These are phyloP conservation scores for Pseudocercospora macadamiae DNA, from an alignment of 2,329 filamentous ascomycete species.

Conservation along the genomic window DNA sequence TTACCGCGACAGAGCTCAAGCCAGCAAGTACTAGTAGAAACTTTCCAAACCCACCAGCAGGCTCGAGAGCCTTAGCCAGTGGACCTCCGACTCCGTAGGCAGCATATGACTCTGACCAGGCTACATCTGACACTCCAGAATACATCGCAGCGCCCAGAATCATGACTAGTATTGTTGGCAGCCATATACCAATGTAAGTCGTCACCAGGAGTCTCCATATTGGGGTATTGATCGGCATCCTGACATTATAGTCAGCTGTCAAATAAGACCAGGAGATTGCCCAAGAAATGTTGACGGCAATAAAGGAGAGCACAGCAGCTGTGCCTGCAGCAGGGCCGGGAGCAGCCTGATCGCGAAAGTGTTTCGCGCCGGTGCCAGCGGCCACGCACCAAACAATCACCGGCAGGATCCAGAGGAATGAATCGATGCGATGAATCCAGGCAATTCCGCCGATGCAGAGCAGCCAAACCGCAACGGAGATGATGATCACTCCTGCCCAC, in stretches of 20 bases:
- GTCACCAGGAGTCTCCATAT: constrained; percentile 12
- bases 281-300: constrained; percentile 21
- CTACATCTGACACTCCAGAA: constrained; percentile 4
- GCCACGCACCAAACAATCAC: constrained; percentile 19
- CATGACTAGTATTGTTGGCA: constrained; percentile 21
- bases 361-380: constrained; percentile 16
- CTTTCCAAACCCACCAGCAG: constrained; percentile 20
- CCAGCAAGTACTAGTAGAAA: constrained; percentile 21
- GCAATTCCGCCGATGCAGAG: constrained; percentile 16
- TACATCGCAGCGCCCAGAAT: constrained; percentile 19
- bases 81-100: constrained; percentile 18
- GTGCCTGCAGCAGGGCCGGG: constrained; percentile 12
- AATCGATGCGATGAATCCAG: constrained; percentile 17
- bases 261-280: constrained; percentile 20
- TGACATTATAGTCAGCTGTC: constrained; percentile 22
- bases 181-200: constrained; percentile 21
- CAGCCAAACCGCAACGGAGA: constrained; percentile 16
- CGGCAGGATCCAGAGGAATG: constrained; percentile 17
- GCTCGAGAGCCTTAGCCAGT: constrained; percentile 11
- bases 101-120: constrained; percentile 15
- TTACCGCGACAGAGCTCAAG: constrained; percentile 9
- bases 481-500: constrained; percentile 22
- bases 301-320: constrained; percentile 19
- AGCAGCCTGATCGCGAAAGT: constrained; percentile 11
- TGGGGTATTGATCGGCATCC: constrained; percentile 22